Evolutionary conservation across 1,139 yeast species (phyloP).

Genomic region (Suhomyces anneliseae): DNA sequence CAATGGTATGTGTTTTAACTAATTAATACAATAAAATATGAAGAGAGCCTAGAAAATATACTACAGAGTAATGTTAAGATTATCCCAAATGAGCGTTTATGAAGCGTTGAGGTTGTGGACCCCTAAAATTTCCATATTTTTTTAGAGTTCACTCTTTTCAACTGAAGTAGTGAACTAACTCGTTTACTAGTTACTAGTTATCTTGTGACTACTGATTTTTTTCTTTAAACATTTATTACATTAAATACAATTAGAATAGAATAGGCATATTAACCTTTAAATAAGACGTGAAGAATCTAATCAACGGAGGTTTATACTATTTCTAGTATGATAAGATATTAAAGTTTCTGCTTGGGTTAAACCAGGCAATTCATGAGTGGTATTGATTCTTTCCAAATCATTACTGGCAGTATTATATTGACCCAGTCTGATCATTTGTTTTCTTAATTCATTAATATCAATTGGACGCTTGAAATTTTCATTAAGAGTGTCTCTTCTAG

Average conservation of each 20-base stretch:
- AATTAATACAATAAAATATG: too few species aligned
- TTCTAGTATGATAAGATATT: constrained; percentile 45
- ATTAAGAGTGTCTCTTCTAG: constrained; percentile 34
- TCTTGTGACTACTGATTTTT: too few species aligned
- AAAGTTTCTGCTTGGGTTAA: constrained; percentile 52
- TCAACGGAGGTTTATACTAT: constrained; percentile 28
- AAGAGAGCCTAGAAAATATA: too few species aligned
- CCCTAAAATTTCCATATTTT: too few species aligned
- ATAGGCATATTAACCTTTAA: background rate
- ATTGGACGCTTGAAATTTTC: constrained; percentile 37
- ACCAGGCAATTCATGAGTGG: constrained; percentile 53
- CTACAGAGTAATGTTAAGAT: too few species aligned
- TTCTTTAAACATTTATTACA: background rate
- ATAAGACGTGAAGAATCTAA: constrained; percentile 1
- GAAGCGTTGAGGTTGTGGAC: too few species aligned
- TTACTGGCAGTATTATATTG: constrained; percentile 33
- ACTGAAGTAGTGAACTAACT: too few species aligned
- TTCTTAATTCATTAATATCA: constrained; percentile 37
- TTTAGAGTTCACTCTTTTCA: too few species aligned
- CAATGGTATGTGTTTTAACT: too few species aligned
- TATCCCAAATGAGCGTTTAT: too few species aligned
- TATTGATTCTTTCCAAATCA: constrained; percentile 42
- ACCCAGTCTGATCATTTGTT: constrained; percentile 43
- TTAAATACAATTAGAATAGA: background rate
- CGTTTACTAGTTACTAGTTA: too few species aligned